phyloP scores from a whole-genome alignment of 176 grass and related monocot genomes.

The Thalia dealbata region DNA sequence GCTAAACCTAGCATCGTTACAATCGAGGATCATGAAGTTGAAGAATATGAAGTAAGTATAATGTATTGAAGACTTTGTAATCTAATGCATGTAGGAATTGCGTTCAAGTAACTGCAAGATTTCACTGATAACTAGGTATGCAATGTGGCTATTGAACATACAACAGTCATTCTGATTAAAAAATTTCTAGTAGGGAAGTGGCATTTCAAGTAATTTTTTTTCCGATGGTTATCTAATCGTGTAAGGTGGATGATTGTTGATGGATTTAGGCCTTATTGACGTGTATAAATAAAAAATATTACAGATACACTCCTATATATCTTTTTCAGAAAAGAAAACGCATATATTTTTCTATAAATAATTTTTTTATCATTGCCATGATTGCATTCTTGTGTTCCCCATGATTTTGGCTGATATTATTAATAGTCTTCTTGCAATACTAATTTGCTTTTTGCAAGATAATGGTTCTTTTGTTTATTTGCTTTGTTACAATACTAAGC shows the following conservation, averaged over 20 bases:
- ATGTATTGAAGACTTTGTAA: background rate
- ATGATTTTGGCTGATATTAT: background rate
- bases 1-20: conserved; percentile 73
- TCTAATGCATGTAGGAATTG: background rate
- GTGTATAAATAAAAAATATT: background rate
- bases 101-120: background rate
- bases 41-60: conserved; percentile 96
- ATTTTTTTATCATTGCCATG: background rate
- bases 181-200: background rate
- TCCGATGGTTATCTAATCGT: background rate
- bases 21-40: conserved; percentile 94
- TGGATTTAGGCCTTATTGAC: background rate
- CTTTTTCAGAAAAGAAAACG: no score
- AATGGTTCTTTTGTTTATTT: no score
- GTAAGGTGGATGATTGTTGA: background rate
- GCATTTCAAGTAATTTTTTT: background rate
- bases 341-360: no score
- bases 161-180: background rate
- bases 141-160: background rate
- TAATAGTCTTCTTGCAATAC: background rate
- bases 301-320: no score
- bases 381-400: background rate
- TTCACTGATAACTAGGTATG: background rate
- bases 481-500: no score
- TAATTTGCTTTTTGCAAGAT: background rate